Evolutionary conservation across 768 basidiomycete genomes (phyloP).

Genomic region (Kwoniella shandongensis): DNA sequence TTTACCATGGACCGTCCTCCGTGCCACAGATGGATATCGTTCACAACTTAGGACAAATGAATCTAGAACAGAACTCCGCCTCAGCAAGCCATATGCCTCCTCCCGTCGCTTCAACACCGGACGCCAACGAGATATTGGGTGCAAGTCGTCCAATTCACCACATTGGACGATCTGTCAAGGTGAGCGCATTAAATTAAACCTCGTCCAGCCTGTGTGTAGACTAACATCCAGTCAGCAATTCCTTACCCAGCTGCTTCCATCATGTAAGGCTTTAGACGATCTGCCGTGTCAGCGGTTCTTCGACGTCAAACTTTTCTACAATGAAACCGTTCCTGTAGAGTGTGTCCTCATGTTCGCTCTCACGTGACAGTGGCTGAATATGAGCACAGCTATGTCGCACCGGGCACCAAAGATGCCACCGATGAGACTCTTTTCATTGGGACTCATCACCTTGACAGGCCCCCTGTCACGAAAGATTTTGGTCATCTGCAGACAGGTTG

Average conservation of each 20-base stretch:
- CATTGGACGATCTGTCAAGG: slow-evolving; percentile 7
- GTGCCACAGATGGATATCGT: background rate
- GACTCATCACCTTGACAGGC: background rate
- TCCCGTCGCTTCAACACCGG: too few species aligned
- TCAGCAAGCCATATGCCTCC: too few species aligned
- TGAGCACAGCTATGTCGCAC: slow-evolving; percentile 16
- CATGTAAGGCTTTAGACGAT: slow-evolving; percentile 9
- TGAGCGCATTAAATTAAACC: slow-evolving; percentile 4
- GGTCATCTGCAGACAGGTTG: slow-evolving; percentile 12
- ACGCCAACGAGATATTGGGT: too few species aligned
- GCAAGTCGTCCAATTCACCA: too few species aligned
- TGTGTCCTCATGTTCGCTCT: slow-evolving; percentile 15
- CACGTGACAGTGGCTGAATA: background rate
- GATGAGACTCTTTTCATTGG: background rate
- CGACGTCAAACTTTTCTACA: slow-evolving; percentile 26
- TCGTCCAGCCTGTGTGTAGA: background rate
- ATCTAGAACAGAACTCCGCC: too few species aligned
- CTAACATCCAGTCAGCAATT: slow-evolving; percentile 4
- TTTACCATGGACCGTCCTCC: slow-evolving; percentile 2
- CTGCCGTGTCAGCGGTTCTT: slow-evolving; percentile 24
- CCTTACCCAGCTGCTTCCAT: background rate
- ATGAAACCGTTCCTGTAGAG: slow-evolving; percentile 15
- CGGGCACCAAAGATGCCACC: background rate
- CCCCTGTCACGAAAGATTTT: background rate
- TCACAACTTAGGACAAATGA: background rate